Conservation (phyloP, 805 yeast species). For the Ogataea pini region DNA sequence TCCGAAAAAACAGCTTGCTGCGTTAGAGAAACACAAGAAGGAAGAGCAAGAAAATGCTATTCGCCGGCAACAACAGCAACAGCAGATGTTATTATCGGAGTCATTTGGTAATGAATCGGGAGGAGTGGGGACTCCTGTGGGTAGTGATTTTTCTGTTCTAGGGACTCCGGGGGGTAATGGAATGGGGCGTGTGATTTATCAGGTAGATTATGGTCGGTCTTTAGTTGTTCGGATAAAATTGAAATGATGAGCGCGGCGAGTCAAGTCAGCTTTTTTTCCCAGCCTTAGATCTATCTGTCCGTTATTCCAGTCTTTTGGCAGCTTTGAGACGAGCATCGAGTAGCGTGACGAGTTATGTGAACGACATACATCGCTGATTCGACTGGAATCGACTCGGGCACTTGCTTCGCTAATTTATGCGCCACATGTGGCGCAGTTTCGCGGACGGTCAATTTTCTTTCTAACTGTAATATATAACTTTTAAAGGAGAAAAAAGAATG, state of each 20-base stretch:
- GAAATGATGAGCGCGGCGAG: not conserved
- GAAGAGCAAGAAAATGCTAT: constrained; percentile 19
- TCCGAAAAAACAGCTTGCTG: constrained; percentile 33
- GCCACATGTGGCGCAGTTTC: constrained; percentile 2
- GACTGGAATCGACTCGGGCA: too few relatives aligned
- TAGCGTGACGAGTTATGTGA: too few relatives aligned
- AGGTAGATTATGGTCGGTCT: constrained; percentile 12
- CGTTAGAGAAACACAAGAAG: constrained; percentile 24
- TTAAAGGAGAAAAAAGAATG: not conserved
- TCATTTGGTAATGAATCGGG: not conserved
- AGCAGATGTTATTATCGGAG: constrained; percentile 7
- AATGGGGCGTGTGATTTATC: constrained; percentile 11
- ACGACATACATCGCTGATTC: too few relatives aligned
- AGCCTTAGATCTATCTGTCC: too few relatives aligned
- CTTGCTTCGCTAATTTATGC: not conserved
- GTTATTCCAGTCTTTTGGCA: too few relatives aligned
- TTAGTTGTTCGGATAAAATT: constrained; percentile 15
- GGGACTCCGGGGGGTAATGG: constrained; percentile 9
- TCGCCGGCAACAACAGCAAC: constrained; percentile 13
- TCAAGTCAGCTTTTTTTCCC: too few relatives aligned
- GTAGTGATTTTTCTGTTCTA: constrained; percentile 5
- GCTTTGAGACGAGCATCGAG: too few relatives aligned
- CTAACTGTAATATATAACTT: not conserved
- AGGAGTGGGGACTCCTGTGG: not conserved
- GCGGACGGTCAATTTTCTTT: not conserved